Conservation (phyloP, 2,329 filamentous ascomycete genomes). For the Sodiomyces alkalinus region DNA sequence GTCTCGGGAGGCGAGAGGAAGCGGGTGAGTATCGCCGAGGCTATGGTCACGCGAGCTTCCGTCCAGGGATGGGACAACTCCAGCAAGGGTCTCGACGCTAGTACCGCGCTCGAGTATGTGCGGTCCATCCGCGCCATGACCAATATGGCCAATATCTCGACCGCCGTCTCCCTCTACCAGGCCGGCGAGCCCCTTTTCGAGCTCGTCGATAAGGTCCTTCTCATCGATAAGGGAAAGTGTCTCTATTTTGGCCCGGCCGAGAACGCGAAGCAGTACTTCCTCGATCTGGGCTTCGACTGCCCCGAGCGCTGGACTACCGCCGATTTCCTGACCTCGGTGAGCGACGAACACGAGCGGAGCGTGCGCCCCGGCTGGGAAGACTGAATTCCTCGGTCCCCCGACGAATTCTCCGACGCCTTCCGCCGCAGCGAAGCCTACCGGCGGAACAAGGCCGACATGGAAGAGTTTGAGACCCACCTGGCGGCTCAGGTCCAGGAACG, state of each 20-base stretch:
- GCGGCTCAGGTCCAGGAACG: conserved; percentile 28
- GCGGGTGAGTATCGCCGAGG: conserved; percentile 63
- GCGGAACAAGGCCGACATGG: conserved; percentile 28
- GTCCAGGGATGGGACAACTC: conserved; percentile 62
- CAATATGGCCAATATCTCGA: conserved; percentile 42
- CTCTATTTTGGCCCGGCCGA: conserved; percentile 54
- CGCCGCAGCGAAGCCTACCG: conserved; percentile 28
- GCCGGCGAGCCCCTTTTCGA: conserved; percentile 36
- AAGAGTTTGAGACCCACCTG: conserved; percentile 35
- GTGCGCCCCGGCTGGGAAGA: conserved; percentile 21
- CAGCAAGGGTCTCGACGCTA: conserved; percentile 49
- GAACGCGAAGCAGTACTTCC: conserved; percentile 52
- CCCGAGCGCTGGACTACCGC: conserved; percentile 55
- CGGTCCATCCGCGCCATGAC: conserved; percentile 51
- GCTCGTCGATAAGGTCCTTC: conserved; percentile 52
- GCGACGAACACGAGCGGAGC: conserved; percentile 41
- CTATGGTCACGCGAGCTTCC: conserved; percentile 42
- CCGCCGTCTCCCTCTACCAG: conserved; percentile 52
- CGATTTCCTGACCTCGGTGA: conserved; percentile 68
- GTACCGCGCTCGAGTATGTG: conserved; percentile 51
- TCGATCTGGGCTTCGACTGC: conserved; percentile 56
- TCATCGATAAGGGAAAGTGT: conserved; percentile 54
- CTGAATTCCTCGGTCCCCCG: conserved; percentile 41
- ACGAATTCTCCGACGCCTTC: conserved; percentile 43
- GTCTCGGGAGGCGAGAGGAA: conserved; percentile 54